Evolutionary conservation across 305 asterid genomes (phyloP).

Genomic region (Ilex paraguariensis): DNA sequence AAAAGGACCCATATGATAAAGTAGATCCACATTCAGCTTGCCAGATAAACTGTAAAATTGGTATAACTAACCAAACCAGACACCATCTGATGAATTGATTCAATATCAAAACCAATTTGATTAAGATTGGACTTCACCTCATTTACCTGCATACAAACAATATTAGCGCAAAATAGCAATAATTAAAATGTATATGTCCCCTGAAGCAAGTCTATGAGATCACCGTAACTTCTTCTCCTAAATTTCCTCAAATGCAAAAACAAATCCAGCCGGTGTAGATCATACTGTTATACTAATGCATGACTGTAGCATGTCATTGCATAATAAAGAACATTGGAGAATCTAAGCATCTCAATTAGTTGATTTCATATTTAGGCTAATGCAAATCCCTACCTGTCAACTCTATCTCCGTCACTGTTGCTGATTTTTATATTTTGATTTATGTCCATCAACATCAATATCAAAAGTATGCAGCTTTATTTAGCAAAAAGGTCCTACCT

Average conservation of each 20-base stretch:
- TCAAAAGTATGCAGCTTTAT: too few species aligned
- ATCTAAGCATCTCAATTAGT: not conserved
- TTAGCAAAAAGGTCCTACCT: too few species aligned
- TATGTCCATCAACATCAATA: too few species aligned
- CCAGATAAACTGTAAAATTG: constrained; percentile 1
- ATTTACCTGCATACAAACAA: constrained; percentile 48
- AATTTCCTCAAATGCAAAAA: not conserved
- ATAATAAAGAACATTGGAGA: too few species aligned
- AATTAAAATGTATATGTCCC: not conserved
- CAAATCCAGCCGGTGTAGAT: not conserved
- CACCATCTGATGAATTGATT: constrained; percentile 61
- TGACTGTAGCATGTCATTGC: not conserved
- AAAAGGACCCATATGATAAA: constrained; percentile 8
- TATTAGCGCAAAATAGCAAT: not conserved
- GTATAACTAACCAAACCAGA: constrained; percentile 57
- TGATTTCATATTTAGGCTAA: too few species aligned
- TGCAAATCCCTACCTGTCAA: too few species aligned
- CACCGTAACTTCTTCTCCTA: not conserved
- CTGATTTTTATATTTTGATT: too few species aligned
- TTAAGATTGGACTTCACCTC: constrained; percentile 59
- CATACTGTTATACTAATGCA: not conserved
- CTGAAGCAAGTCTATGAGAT: constrained; percentile 4
- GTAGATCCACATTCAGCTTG: not conserved
- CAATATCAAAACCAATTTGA: constrained; percentile 64
- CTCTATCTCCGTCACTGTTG: too few species aligned